phyloP scores from a whole-genome alignment of 2,329 filamentous ascomycete genomes.

The Colletotrichum salicis region DNA sequence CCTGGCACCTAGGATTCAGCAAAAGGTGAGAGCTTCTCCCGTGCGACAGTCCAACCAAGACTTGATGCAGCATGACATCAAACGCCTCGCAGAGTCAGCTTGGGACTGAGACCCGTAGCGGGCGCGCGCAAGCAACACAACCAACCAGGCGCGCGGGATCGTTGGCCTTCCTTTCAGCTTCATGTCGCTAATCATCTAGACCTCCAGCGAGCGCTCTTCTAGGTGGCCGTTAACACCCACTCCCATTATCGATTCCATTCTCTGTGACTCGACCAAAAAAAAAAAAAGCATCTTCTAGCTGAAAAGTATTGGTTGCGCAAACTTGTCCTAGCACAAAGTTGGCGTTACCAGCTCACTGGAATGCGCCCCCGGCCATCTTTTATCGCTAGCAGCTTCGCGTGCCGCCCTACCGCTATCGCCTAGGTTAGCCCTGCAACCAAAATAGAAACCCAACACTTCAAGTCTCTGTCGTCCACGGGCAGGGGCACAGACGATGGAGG shows the following conservation, averaged over 20 bases:
- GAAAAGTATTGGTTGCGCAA: background rate
- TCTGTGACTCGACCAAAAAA: background rate
- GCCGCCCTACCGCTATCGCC: background rate
- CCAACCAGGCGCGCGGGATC: too few species aligned
- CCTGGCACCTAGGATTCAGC: too few species aligned
- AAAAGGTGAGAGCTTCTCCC: background rate
- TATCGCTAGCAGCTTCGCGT: background rate
- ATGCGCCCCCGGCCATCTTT: conserved; percentile 5
- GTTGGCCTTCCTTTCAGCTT: too few species aligned
- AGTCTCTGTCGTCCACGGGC: conserved; percentile 13
- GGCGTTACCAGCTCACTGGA: conserved; percentile 1
- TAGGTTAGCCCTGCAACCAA: conserved; percentile 10
- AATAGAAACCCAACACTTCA: conserved; percentile 25
- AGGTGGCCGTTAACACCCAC: background rate
- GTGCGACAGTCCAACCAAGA: background rate
- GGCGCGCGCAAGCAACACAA: too few species aligned
- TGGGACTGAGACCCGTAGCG: background rate
- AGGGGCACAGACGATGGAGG: background rate
- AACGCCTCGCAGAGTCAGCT: background rate
- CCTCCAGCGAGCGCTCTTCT: background rate
- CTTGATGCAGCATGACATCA: background rate
- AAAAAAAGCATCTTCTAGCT: background rate
- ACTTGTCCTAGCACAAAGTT: background rate
- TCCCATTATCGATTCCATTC: background rate
- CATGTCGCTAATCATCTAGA: too few species aligned